phyloP scores from a whole-genome alignment of 805 yeast species.

The Scheffersomyces stipitis region DNA sequence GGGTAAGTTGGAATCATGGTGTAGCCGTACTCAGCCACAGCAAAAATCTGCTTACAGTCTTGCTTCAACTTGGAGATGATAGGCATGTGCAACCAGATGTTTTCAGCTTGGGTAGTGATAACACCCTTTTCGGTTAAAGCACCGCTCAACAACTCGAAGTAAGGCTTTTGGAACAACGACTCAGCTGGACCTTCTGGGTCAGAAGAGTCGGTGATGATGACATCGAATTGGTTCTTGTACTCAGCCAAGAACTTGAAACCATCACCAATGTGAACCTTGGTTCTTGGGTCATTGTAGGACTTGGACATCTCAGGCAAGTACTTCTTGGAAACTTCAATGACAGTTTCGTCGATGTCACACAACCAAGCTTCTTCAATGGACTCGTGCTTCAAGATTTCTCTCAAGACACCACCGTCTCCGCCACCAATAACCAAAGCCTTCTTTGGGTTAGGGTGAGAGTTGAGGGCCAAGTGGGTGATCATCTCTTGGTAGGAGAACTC shows the following conservation, averaged over 20 bases:
- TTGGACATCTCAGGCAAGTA: conserved; percentile 86
- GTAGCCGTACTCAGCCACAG: conserved; percentile 87
- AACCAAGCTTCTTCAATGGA: conserved; percentile 84
- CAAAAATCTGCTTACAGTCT: conserved; percentile 83
- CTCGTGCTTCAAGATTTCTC: conserved; percentile 90
- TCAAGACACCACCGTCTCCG: conserved; percentile 97
- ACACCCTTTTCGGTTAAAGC: conserved; percentile 95
- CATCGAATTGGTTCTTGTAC: conserved; percentile 84
- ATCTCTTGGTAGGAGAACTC: conserved; percentile 98
- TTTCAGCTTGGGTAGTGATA: conserved; percentile 91
- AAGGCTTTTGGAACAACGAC: conserved; percentile 86
- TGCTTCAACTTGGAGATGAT: conserved; percentile 79
- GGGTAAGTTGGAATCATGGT: conserved; percentile 96
- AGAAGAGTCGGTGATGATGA: conserved; percentile 93
- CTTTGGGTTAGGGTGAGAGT: conserved; percentile 93
- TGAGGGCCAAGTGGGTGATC: conserved; percentile 92
- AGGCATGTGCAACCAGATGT: conserved; percentile 87
- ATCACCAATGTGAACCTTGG: conserved; percentile 87
- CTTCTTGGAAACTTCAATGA: conserved; percentile 80
- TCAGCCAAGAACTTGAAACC: conserved; percentile 94
- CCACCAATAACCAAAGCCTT: conserved; percentile 95
- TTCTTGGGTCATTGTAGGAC: conserved; percentile 85
- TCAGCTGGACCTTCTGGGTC: conserved; percentile 99
- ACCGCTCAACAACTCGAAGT: conserved; percentile 76
- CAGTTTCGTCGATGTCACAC: conserved; percentile 95